Evolutionary conservation across 257 asterid genomes (phyloP).

Genomic region (Ballota nigra): DNA sequence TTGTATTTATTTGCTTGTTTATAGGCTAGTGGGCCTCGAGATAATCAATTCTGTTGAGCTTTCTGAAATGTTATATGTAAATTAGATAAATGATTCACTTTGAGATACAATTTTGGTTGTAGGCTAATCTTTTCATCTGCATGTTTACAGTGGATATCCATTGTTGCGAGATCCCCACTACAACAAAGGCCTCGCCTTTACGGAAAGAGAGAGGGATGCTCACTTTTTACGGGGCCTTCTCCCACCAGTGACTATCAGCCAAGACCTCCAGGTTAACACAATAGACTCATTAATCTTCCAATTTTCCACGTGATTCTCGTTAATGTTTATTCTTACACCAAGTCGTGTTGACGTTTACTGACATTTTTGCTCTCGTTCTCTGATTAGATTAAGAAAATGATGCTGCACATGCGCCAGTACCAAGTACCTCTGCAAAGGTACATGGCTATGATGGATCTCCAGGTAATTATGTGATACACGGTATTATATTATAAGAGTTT

Average conservation of each 20-base stretch:
- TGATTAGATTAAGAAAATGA: slow-evolving; percentile 87
- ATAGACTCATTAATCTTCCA: slow-evolving; percentile 5
- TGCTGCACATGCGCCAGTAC: slow-evolving; percentile 86
- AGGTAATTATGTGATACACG: slow-evolving; percentile 42
- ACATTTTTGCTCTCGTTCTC: slow-evolving; percentile 5
- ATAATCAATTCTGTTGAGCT: background rate
- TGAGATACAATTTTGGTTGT: background rate
- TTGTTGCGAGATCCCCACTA: slow-evolving; percentile 97
- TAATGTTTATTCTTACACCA: background rate
- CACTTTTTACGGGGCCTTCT: slow-evolving; percentile 98
- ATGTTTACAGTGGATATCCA: slow-evolving; percentile 73
- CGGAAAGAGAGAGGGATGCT: slow-evolving; percentile 88
- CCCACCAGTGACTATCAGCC: slow-evolving; percentile 79
- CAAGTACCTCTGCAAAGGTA: slow-evolving; percentile 92
- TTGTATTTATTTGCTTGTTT: slow-evolving; percentile 8
- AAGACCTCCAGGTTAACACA: slow-evolving; percentile 70
- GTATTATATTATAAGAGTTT: background rate
- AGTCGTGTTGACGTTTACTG: background rate
- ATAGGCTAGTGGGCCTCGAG: slow-evolving; percentile 17
- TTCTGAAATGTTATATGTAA: too few relatives aligned
- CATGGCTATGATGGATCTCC: slow-evolving; percentile 99
- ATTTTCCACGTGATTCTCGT: background rate
- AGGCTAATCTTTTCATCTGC: background rate
- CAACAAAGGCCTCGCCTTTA: slow-evolving; percentile 95
- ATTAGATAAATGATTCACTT: too few relatives aligned